phyloP scores from a whole-genome alignment of 192 early-diverging fungal genomes.

The Coemansia sp. region DNA sequence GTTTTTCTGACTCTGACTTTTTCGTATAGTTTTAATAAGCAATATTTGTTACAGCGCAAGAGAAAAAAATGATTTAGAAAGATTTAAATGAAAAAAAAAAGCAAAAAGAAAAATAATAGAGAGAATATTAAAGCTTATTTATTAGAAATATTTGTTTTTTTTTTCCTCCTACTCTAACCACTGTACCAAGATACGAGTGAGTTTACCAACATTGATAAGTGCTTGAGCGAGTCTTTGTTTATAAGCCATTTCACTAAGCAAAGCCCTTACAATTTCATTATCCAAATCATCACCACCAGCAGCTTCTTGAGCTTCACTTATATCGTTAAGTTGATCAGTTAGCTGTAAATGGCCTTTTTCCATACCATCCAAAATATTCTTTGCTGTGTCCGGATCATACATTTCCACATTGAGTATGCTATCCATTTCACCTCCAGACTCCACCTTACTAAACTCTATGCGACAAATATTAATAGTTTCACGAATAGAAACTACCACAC shows the following conservation, averaged over 20 bases:
- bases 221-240: slow-evolving; percentile 84
- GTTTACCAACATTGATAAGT: slow-evolving; percentile 87
- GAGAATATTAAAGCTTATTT: not conserved
- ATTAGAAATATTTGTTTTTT: not conserved
- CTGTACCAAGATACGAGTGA: slow-evolving; percentile 76
- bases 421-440: slow-evolving; percentile 4
- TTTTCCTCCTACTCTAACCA: slow-evolving; percentile 72
- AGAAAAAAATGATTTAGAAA: not conserved
- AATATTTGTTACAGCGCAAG: too few species aligned
- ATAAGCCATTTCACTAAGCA: slow-evolving; percentile 58
- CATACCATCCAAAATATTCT: slow-evolving; percentile 26
- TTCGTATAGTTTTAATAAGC: too few species aligned
- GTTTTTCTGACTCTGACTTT: too few species aligned
- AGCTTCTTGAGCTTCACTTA: slow-evolving; percentile 47
- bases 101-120: not conserved
- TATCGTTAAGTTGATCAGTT: slow-evolving; percentile 52
- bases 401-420: slow-evolving; percentile 13
- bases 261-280: slow-evolving; percentile 51
- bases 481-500: slow-evolving; percentile 29
- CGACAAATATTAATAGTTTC: slow-evolving; percentile 32
- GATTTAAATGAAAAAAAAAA: not conserved
- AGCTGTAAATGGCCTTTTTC: slow-evolving; percentile 48
- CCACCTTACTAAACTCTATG: slow-evolving; percentile 14
- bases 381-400: slow-evolving; percentile 24
- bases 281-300: slow-evolving; percentile 45